Percentiles rank a stretch among this genome's conserved stretches.
These are phyloP conservation scores for Leucoagaricus sp. DNA, from an alignment of 1,284 basidiomycete genomes.

Conservation along the genomic window DNA sequence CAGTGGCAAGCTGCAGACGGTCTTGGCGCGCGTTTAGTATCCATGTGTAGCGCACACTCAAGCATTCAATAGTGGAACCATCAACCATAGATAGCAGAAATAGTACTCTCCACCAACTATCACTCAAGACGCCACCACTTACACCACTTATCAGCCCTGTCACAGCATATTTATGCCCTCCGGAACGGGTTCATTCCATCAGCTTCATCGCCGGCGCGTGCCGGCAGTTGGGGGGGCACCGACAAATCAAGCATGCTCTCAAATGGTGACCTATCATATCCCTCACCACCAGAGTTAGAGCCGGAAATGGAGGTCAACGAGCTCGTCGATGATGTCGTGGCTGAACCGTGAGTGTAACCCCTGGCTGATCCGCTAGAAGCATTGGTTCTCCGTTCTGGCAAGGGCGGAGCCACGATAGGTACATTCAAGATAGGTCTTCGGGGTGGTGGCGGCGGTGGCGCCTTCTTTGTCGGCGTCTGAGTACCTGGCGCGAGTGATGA, in stretches of 20 bases:
- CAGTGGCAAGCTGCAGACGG: no score
- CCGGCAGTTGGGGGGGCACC: background rate
- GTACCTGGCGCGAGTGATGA: background rate
- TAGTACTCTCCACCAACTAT: background rate
- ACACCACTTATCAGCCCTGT: no score
- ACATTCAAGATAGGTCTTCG: slow-evolving; percentile 30
- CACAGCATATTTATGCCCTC: background rate
- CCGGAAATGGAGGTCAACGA: slow-evolving; percentile 23
- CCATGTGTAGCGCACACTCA: no score
- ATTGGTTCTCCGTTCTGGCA: slow-evolving; percentile 26
- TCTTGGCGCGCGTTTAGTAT: no score
- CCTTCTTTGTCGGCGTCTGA: slow-evolving; percentile 31
- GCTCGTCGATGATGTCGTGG: slow-evolving; percentile 13
- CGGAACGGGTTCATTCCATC: slow-evolving; percentile 6
- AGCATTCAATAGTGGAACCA: background rate
- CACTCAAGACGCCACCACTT: background rate
- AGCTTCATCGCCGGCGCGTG: slow-evolving; percentile 11
- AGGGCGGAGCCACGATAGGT: slow-evolving; percentile 19
- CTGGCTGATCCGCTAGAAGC: slow-evolving; percentile 26
- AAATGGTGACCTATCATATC: slow-evolving; percentile 51
- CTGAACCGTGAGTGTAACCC: slow-evolving; percentile 22
- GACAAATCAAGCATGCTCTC: slow-evolving; percentile 40
- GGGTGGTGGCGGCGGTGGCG: slow-evolving; percentile 42
- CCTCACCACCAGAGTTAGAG: slow-evolving; percentile 24
- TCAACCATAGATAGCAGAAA: background rate